Percentiles rank a stretch among this genome's conserved stretches.
phyloP scores from a whole-genome alignment of 352 stramenopile genomes.

The Globisporangium acanthophoron region DNA sequence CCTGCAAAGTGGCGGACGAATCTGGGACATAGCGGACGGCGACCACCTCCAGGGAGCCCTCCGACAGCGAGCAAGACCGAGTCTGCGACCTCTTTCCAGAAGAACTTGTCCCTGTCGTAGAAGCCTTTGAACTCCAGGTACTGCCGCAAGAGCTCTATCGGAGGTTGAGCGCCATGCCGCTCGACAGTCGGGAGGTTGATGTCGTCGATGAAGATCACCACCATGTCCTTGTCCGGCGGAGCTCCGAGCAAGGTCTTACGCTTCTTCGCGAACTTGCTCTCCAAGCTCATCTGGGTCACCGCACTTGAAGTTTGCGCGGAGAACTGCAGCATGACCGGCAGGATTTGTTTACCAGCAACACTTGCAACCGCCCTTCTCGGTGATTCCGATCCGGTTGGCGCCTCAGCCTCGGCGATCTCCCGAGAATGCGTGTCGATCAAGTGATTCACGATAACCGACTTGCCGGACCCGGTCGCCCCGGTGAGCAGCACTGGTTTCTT shows the following conservation, averaged over 20 bases:
- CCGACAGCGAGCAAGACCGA: constrained; percentile 61
- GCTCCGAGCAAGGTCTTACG: constrained; percentile 89
- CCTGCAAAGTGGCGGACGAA: constrained; percentile 67
- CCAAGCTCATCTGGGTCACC: constrained; percentile 80
- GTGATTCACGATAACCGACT: constrained; percentile 81
- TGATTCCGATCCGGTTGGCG: not conserved
- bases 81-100: constrained; percentile 75
- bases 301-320: constrained; percentile 83
- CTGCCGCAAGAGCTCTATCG: constrained; percentile 73
- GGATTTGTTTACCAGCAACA: constrained; percentile 9
- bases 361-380: not conserved
- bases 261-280: constrained; percentile 90
- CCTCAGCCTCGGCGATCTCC: not conserved
- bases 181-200: constrained; percentile 88
- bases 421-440: constrained; percentile 39
- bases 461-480: constrained; percentile 84
- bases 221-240: constrained; percentile 56
- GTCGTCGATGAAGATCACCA: constrained; percentile 89
- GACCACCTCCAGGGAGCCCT: constrained; percentile 50
- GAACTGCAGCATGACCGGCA: constrained; percentile 72
- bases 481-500: constrained; percentile 83
- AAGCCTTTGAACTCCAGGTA: constrained; percentile 64
- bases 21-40: constrained; percentile 45
- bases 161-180: constrained; percentile 61
- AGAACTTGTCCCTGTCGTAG: constrained; percentile 82